Percentiles rank a stretch among this genome's conserved stretches.
Conservation (phyloP, 139 green algal species). For the Micromonas pusilla region DNA sequence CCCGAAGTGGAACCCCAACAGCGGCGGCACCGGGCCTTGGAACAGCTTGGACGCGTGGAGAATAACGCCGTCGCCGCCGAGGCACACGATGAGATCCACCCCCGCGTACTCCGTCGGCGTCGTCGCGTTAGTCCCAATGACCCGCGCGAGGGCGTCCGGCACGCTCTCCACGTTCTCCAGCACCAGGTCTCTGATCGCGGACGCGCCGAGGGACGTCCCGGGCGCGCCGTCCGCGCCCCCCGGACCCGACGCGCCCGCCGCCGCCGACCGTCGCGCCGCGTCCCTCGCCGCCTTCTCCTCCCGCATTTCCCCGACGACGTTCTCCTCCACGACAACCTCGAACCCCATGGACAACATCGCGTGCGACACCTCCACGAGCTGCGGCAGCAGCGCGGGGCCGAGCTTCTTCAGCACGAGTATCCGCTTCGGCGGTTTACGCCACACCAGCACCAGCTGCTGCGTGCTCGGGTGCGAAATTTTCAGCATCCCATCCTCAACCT, state of each 20-base stretch:
- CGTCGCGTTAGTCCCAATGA: background rate
- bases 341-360: slow-evolving; percentile 13
- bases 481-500: slow-evolving; percentile 51
- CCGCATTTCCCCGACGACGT: background rate
- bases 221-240: background rate
- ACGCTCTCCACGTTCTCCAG: background rate
- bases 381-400: slow-evolving; percentile 65
- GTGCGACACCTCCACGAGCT: slow-evolving; percentile 41
- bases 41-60: slow-evolving; percentile 86
- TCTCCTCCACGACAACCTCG: background rate
- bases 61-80: slow-evolving; percentile 94
- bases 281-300: no score
- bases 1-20: slow-evolving; percentile 94
- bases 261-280: no score
- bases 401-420: slow-evolving; percentile 96
- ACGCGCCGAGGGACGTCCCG: background rate
- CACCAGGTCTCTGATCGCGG: no score
- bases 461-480: slow-evolving; percentile 82
- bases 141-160: background rate
- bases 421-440: slow-evolving; percentile 72
- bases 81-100: slow-evolving; percentile 92
- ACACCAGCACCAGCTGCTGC: slow-evolving; percentile 95
- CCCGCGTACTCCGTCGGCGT: slow-evolving; percentile 27
- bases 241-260: background rate
- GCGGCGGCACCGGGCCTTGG: slow-evolving; percentile 40